These are phyloP conservation scores for Xylariaceae sp. DNA, from an alignment of 2,329 filamentous ascomycete species.

Conservation along the genomic window DNA sequence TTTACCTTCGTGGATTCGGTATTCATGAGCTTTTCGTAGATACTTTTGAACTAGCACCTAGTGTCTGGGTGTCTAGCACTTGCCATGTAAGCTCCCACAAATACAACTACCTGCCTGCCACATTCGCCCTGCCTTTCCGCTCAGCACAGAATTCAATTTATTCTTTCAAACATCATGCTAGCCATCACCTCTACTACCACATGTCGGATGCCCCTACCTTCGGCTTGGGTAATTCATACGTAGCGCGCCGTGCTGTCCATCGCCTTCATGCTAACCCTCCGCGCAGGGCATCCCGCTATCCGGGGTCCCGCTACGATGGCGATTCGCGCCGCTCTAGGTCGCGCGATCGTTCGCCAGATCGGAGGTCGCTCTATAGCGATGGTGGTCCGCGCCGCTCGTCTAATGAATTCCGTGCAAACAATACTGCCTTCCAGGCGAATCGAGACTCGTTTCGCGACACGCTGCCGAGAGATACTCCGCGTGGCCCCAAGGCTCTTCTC, in stretches of 20 bases:
- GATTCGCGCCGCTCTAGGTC: constrained; percentile 62
- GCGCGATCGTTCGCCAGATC: constrained; percentile 67
- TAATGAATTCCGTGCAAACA: constrained; percentile 54
- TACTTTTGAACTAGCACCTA: too few relatives aligned
- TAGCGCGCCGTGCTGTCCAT: constrained; percentile 24
- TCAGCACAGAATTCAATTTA: too few relatives aligned
- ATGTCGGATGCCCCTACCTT: too few relatives aligned
- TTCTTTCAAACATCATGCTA: too few relatives aligned
- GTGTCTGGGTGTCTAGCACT: too few relatives aligned
- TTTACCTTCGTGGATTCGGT: too few relatives aligned
- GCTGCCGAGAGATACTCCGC: constrained; percentile 67
- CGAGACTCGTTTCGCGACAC: constrained; percentile 58
- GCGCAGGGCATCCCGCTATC: constrained; percentile 52
- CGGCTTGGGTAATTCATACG: too few relatives aligned
- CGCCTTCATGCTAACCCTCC: constrained; percentile 15
- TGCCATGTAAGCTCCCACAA: too few relatives aligned
- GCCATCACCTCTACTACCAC: too few relatives aligned
- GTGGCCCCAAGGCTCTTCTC: constrained; percentile 76
- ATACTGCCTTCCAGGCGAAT: constrained; percentile 58
- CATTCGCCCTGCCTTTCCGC: too few relatives aligned
- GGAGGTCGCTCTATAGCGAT: constrained; percentile 55
- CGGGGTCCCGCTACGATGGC: constrained; percentile 59
- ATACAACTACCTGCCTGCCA: too few relatives aligned
- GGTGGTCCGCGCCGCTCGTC: constrained; percentile 69
- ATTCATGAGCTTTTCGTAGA: too few relatives aligned